These are phyloP conservation scores for Candida berthetii DNA, from an alignment of 805 yeast species.

Conservation along the genomic window DNA sequence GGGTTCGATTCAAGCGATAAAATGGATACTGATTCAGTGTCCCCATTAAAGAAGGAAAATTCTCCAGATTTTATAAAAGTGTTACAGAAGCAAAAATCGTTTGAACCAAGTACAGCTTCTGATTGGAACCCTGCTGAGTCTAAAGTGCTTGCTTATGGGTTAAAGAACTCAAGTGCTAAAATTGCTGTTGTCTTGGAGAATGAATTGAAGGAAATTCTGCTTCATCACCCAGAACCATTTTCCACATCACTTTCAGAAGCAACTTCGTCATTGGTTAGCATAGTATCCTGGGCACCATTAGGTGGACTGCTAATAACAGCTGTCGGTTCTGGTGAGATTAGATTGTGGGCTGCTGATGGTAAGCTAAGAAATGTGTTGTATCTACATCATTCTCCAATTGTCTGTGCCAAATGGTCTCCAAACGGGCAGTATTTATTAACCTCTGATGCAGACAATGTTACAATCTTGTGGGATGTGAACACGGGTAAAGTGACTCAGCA, in stretches of 20 bases:
- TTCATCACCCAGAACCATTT: conserved; percentile 2
- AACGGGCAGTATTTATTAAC: conserved; percentile 50
- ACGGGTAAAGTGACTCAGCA: conserved; percentile 44
- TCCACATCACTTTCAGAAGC: conserved; percentile 20
- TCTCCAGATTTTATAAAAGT: conserved; percentile 25
- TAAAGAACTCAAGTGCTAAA: conserved; percentile 38
- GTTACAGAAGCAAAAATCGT: conserved; percentile 29
- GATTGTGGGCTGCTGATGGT: conserved; percentile 77
- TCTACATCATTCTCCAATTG: conserved; percentile 48
- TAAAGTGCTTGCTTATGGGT: conserved; percentile 48
- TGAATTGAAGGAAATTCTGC: conserved; percentile 9
- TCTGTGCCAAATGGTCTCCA: conserved; percentile 55
- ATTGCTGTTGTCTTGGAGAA: conserved; percentile 25
- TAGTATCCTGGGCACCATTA: conserved; percentile 56
- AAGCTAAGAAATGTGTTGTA: conserved; percentile 49
- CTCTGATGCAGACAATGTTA: conserved; percentile 47
- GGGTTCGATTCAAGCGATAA: not conserved
- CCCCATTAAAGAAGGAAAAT: conserved; percentile 3
- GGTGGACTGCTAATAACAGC: conserved; percentile 63
- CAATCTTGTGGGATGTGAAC: conserved; percentile 61
- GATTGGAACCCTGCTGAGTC: conserved; percentile 52
- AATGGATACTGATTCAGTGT: not conserved
- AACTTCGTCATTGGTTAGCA: conserved; percentile 28
- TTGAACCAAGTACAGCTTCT: conserved; percentile 38
- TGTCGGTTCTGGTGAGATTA: conserved; percentile 62